A percentile compares a stretch with the other conserved stretches of the same genome.
phyloP scores from a whole-genome alignment of 2,329 filamentous ascomycete species.

The Botryotinia convoluta region DNA sequence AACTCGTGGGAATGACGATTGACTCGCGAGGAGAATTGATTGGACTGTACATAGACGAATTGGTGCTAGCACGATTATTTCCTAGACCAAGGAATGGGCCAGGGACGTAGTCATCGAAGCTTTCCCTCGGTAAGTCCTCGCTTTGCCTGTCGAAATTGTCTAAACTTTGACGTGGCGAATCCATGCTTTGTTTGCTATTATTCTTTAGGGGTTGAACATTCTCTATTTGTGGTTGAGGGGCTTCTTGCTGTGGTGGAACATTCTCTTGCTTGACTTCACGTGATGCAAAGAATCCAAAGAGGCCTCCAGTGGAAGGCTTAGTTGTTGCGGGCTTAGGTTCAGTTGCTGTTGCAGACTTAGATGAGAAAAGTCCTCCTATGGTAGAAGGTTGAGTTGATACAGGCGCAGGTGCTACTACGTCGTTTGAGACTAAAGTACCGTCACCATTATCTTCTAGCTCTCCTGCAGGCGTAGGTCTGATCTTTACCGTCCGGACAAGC shows the following conservation, averaged over 20 bases:
- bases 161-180: not conserved
- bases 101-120: conserved; percentile 33
- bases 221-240: not conserved
- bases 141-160: not conserved
- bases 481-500: conserved; percentile 78
- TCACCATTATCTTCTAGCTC: conserved; percentile 80
- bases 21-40: conserved; percentile 66
- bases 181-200: not conserved
- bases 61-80: conserved; percentile 57
- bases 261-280: conserved; percentile 39
- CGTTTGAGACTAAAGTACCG: conserved; percentile 62
- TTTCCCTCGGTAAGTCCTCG: not conserved
- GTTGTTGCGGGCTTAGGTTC: conserved; percentile 2
- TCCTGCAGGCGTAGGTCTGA: conserved; percentile 69
- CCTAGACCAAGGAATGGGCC: conserved; percentile 57
- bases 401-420: conserved; percentile 47
- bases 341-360: not conserved
- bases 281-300: conserved; percentile 61
- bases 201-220: not conserved
- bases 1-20: not conserved
- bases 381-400: not conserved
- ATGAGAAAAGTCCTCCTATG: not conserved
- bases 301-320: not conserved
- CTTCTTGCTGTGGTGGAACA: conserved; percentile 13
- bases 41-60: conserved; percentile 74